These are phyloP conservation scores for Dioscorea cayenensis DNA, from an alignment of 116 monocot genomes.

Conservation along the genomic window DNA sequence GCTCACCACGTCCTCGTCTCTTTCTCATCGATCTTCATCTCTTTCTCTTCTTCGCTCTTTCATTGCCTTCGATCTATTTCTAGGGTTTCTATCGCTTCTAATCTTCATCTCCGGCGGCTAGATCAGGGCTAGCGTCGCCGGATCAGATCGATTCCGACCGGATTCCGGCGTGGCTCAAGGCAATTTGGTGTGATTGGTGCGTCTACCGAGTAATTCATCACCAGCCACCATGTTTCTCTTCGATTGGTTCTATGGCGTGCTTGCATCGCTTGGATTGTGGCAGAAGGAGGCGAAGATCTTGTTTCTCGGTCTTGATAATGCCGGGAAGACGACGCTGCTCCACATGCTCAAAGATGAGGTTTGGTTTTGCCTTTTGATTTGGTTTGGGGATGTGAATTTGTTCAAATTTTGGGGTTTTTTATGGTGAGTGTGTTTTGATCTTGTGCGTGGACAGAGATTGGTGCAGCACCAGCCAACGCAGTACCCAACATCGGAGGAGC, in stretches of 20 bases:
- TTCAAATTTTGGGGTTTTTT: background rate
- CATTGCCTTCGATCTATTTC: background rate
- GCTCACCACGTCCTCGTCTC: background rate
- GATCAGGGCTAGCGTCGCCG: background rate
- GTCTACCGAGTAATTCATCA: background rate
- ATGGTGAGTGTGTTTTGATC: background rate
- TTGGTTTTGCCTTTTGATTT: background rate
- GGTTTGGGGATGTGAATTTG: background rate
- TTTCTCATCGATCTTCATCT: background rate
- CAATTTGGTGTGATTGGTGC: too few species aligned
- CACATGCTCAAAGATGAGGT: conserved; percentile 16
- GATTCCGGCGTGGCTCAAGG: background rate
- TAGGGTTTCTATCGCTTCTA: background rate
- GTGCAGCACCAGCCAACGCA: conserved; percentile 35
- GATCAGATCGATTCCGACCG: conserved; percentile 2
- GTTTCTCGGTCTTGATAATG: conserved; percentile 22
- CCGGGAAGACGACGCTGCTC: conserved; percentile 24
- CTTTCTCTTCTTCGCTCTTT: background rate
- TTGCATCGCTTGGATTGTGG: conserved; percentile 17
- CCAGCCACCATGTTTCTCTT: conserved; percentile 11
- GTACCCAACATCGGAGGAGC: conserved; percentile 29
- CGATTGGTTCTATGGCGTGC: conserved; percentile 22
- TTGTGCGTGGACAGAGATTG: conserved; percentile 21
- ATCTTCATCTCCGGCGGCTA: background rate
- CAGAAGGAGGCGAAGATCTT: conserved; percentile 22